Evolutionary conservation across 257 asterid species (phyloP), one percentile per base, ranked within the genome.

Genomic region (Salvia rosmarinus): DNA sequence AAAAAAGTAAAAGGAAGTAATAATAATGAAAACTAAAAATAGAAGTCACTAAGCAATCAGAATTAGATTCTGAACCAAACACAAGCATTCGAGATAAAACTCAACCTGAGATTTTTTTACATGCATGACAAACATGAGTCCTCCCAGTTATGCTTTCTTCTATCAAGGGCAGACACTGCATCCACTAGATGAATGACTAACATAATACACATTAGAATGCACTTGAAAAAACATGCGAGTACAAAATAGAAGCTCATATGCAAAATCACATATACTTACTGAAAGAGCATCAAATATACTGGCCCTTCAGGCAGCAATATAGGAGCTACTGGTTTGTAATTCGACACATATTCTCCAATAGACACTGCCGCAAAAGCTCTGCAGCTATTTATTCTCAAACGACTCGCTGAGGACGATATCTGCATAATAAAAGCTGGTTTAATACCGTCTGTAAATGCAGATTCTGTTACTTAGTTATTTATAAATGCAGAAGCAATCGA

Each of bases 321-420:
- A 0, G 96, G 99, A 75, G 98, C 99, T 69, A 96, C 96, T 12
- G 99, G 91, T 42, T 91, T 91, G 86, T 84, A 82, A 47, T 65
- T 77, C 4, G 95, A 80, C 64, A 78, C 83, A 61, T 84, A 89
- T 62, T 82, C 81, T 25, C 77, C 65, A 30, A 55, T 79, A 14
- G 87, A 77, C 49, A 79, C 73, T 42, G 78, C 75, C n/a, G 96
- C 85, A 72, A 79, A 67, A 52, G 84, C 78, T 81, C 73, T 85
- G 75, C 72, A 76, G 50, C 78, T 71, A 12, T 68, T 76, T 77
- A 79, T 79, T 74, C 79, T 67, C 42, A 37, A 57, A 39, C 16
- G 70, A 60, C 69, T 70, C 4, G 76, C 64, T 35, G 68, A 39
- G 63, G 77, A 74, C 64, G n/a, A 35, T 55, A 73, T 54, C 96